A percentile compares a stretch with the other conserved stretches of the same genome.
Conservation (phyloP, 257 asterid species). For the Lantana camara region DNA sequence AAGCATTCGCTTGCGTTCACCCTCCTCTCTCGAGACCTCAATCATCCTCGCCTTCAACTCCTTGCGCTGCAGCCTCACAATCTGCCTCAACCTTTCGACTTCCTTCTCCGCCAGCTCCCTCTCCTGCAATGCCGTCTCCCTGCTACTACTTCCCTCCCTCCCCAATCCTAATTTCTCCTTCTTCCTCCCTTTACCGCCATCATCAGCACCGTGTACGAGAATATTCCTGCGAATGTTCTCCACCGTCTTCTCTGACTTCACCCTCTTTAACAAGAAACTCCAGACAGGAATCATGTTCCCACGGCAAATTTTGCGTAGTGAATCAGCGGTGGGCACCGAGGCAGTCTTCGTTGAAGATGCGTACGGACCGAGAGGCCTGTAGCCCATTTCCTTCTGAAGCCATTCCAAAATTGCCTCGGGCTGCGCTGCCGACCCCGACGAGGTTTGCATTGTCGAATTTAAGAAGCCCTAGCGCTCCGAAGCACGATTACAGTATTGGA, state of each 20-base stretch:
- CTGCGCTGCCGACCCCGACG: constrained; percentile 63
- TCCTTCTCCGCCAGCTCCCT: constrained; percentile 96
- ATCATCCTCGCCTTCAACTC: constrained; percentile 91
- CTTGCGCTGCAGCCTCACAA: constrained; percentile 90
- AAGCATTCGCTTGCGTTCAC: constrained; percentile 88
- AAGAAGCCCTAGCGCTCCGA: constrained; percentile 25
- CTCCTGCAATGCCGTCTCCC: constrained; percentile 91
- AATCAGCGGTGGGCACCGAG: constrained; percentile 71
- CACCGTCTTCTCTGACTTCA: constrained; percentile 95
- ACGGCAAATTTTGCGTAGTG: constrained; percentile 85
- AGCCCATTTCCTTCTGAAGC: constrained; percentile 95
- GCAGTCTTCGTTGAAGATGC: constrained; percentile 65
- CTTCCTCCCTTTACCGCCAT: constrained; percentile 55
- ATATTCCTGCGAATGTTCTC: constrained; percentile 85
- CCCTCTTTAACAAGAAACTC: constrained; percentile 79
- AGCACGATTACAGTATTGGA: too few relatives aligned
- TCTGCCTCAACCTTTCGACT: constrained; percentile 95
- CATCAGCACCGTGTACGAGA: constrained; percentile 82
- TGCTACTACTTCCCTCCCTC: constrained; percentile 49
- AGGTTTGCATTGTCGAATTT: constrained; percentile 52
- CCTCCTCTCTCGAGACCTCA: constrained; percentile 96
- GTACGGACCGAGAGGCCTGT: constrained; percentile 85
- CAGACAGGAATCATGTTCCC: constrained; percentile 98
- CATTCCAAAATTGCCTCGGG: constrained; percentile 91
- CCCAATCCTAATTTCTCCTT: constrained; percentile 50